These are phyloP conservation scores for Globisporangium splendens DNA, from an alignment of 352 stramenopile genomes.

Conservation along the genomic window DNA sequence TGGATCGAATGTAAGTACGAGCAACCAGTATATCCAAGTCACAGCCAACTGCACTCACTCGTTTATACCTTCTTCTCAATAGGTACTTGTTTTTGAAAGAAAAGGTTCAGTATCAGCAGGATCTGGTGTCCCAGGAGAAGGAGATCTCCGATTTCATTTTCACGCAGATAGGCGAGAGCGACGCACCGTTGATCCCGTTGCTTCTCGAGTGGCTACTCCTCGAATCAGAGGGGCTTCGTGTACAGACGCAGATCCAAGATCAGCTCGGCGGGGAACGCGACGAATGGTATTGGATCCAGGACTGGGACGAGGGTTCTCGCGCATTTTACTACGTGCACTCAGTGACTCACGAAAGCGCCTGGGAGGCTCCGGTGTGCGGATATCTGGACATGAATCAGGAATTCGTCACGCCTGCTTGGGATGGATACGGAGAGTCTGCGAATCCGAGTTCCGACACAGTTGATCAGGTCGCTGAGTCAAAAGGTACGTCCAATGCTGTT, in stretches of 20 bases:
- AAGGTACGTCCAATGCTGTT: neutral
- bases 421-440: conserved; percentile 4
- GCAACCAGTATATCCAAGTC: neutral
- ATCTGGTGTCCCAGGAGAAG: conserved; percentile 62
- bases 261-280: conserved; percentile 34
- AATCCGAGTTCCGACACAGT: neutral
- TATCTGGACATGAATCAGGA: conserved; percentile 64
- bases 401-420: conserved; percentile 30
- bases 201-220: conserved; percentile 78
- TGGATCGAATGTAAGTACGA: conserved; percentile 57
- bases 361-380: conserved; percentile 50
- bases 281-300: conserved; percentile 58
- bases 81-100: conserved; percentile 82
- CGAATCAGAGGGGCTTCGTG: conserved; percentile 60
- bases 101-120: conserved; percentile 71
- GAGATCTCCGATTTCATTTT: conserved; percentile 71
- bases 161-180: conserved; percentile 43
- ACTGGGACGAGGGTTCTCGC: conserved; percentile 57
- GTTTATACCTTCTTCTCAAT: neutral
- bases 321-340: conserved; percentile 71
- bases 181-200: conserved; percentile 51
- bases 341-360: conserved; percentile 48
- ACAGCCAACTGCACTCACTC: neutral
- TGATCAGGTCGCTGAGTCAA: neutral
- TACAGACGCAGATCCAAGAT: conserved; percentile 65